Conservation (phyloP, 192 early-diverging fungal species). For the Backusella luteola region DNA sequence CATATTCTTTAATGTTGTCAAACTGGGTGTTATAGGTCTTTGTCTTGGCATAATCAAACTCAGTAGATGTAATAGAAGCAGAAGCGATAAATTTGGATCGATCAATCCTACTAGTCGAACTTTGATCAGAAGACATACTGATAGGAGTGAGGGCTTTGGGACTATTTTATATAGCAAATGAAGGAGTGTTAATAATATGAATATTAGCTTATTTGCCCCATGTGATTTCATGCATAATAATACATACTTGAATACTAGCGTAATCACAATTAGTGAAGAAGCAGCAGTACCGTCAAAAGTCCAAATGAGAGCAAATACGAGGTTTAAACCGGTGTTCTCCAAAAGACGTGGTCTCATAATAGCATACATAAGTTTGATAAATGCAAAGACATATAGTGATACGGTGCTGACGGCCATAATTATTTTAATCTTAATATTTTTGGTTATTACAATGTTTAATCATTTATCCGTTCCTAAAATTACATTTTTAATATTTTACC, state of each 20-base stretch:
- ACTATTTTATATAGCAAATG: background rate
- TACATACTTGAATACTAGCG: background rate
- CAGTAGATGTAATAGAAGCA: background rate
- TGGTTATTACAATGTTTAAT: background rate
- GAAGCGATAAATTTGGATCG: background rate
- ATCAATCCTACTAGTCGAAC: background rate
- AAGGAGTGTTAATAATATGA: too few relatives aligned
- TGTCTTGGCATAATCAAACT: background rate
- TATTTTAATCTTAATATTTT: slow-evolving; percentile 10
- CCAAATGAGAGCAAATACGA: background rate
- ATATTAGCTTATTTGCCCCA: too few relatives aligned
- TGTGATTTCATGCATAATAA: too few relatives aligned
- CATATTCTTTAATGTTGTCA: background rate
- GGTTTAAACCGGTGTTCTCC: background rate
- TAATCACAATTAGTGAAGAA: background rate
- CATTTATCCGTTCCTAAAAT: background rate
- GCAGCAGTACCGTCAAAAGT: background rate
- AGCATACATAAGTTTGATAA: slow-evolving; percentile 4
- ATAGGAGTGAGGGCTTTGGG: background rate
- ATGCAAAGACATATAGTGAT: slow-evolving; percentile 5
- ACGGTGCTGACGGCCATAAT: background rate
- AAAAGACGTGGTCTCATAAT: background rate
- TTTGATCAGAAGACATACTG: background rate
- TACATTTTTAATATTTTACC: background rate
- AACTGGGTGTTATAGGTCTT: background rate